A percentile compares a stretch with the other conserved stretches of the same genome.
Conservation (phyloP, 1,284 basidiomycete genomes). For the Earliella scabrosa region DNA sequence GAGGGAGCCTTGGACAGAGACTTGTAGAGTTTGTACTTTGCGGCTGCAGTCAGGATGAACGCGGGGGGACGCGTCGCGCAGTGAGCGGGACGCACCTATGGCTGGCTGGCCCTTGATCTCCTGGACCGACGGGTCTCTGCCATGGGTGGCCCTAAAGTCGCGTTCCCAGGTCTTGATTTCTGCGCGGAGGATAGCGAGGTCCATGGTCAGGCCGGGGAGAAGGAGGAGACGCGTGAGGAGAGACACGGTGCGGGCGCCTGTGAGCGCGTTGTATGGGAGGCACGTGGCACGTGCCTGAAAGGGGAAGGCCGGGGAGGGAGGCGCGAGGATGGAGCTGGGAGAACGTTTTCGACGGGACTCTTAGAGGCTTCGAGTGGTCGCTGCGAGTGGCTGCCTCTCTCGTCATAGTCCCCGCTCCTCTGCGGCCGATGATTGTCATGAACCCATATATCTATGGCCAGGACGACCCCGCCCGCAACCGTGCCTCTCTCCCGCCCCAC, state of each 20-base stretch:
- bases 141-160: conserved; percentile 64
- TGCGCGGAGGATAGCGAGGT: conserved; percentile 60
- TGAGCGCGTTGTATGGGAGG: conserved; percentile 16
- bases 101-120: conserved; percentile 74
- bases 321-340: neutral
- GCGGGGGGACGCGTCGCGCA: conserved; percentile 17
- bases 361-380: no score
- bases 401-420: neutral
- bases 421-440: conserved; percentile 1
- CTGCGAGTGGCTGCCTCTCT: neutral
- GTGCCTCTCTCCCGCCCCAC: conserved; percentile 7
- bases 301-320: conserved; percentile 2
- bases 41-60: conserved; percentile 51
- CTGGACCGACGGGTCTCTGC: conserved; percentile 70
- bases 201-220: conserved; percentile 41
- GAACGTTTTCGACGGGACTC: neutral
- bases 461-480: conserved; percentile 8
- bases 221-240: conserved; percentile 3
- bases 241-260: conserved; percentile 4
- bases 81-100: conserved; percentile 62
- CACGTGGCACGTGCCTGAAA: conserved; percentile 5
- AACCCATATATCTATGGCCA: conserved; percentile 14
- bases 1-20: conserved; percentile 60
- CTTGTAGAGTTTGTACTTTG: conserved; percentile 85
- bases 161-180: conserved; percentile 88